A percentile compares a stretch with the other conserved stretches of the same genome.
Evolutionary conservation across 345 rosid species (phyloP).

Genomic region (Eucalyptus caleyi): DNA sequence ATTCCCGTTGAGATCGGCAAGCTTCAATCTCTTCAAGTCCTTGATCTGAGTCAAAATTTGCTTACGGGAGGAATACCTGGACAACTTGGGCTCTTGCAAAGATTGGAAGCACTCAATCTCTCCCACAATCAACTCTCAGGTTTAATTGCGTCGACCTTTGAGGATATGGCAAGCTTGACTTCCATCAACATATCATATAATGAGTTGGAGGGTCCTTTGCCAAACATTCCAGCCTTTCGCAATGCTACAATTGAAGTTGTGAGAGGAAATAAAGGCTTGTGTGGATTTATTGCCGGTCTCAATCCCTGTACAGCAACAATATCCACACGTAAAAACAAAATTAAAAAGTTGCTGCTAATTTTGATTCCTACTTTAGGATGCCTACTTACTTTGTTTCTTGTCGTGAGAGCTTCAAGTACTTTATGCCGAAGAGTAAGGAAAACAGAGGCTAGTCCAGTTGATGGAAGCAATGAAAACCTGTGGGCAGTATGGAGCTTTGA

Average conservation of each 20-base stretch:
- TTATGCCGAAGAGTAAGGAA: not conserved
- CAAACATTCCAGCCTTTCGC: conserved; percentile 7
- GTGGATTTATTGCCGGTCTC: conserved; percentile 1
- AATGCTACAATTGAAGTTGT: not conserved
- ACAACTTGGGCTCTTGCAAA: not conserved
- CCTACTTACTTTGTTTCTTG: not conserved
- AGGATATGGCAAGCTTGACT: not conserved
- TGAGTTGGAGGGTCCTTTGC: conserved; percentile 15
- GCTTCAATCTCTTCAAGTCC: not conserved
- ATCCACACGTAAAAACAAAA: not conserved
- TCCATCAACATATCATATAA: conserved; percentile 10
- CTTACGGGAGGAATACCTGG: not conserved
- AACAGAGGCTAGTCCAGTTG: not conserved
- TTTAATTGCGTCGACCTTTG: not conserved
- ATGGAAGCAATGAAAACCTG: not conserved
- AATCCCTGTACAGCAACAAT: not conserved
- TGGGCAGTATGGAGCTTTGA: not conserved
- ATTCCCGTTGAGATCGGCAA: not conserved
- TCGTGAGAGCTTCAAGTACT: not conserved
- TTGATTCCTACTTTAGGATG: not conserved
- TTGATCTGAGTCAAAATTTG: not conserved
- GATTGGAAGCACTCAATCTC: not conserved
- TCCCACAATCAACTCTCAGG: not conserved
- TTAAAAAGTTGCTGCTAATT: not conserved
- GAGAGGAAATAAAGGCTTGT: conserved; percentile 4